phyloP scores from a whole-genome alignment of 208 protist genomes.

The Trypanosoma avium region DNA sequence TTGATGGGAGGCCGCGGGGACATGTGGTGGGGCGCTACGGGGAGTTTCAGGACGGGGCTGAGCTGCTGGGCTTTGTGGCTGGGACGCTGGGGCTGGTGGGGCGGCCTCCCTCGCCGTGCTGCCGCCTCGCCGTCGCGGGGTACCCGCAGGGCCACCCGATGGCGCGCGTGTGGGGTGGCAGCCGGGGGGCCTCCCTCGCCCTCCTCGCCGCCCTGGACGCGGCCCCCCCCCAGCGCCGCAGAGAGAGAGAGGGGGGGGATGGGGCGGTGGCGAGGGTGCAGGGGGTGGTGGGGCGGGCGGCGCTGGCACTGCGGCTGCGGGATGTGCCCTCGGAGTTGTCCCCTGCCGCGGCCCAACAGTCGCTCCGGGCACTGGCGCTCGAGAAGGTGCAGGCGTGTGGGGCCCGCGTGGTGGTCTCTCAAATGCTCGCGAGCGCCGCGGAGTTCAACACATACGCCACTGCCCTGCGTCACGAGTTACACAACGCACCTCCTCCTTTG shows the following conservation, averaged over 20 bases:
- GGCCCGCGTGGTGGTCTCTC: conserved; percentile 34
- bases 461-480: conserved; percentile 23
- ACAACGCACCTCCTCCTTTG: no score
- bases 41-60: conserved; percentile 15
- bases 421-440: conserved; percentile 32
- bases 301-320: conserved; percentile 21
- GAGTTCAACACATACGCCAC: conserved; percentile 35
- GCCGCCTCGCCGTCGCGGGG: no score
- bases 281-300: no score
- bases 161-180: conserved; percentile 26
- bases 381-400: conserved; percentile 31
- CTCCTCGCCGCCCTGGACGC: not conserved
- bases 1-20: no score
- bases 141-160: conserved; percentile 50
- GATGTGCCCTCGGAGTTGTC: conserved; percentile 27
- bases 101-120: no score
- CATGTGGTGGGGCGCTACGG: not conserved
- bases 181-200: not conserved
- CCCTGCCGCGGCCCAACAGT: conserved; percentile 2
- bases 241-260: no score
- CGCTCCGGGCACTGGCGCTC: conserved; percentile 24
- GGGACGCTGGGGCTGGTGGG: no score
- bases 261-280: no score
- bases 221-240: no score
- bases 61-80: conserved; percentile 27